Base-by-base conservation (phyloP, 2,329 filamentous ascomycete genomes). In the Fusarium pseudoanthophilum region DNA sequence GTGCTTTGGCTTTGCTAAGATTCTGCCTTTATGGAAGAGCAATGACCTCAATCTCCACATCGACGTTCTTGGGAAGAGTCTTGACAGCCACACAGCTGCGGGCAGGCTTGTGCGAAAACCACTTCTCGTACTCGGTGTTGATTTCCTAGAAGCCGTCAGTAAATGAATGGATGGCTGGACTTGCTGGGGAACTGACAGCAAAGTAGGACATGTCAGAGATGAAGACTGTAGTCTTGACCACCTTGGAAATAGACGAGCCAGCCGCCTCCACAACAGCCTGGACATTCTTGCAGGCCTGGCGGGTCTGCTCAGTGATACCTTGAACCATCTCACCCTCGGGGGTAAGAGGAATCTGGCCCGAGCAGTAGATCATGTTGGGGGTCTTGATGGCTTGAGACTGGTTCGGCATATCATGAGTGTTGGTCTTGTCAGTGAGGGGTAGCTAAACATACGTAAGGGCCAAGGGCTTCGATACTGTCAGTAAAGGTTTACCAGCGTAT, bases 171-270 rank as follows among this genome's bases (percentile, higher is more conserved):
- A 26, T 7, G 5, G 18, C 13, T 26, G 13, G 3, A 7, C 24
- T 26, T 30, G 11, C 10, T 39, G 36, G 1, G 15, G 21, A 8
- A 80, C 86, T 75, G 79, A 88, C 87, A 56, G 89, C 91, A 80
- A 98, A 98, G 84, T 96, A 88, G 72, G 88, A 89, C 95, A 98
- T 98, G 83, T 97, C 93, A 57, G 92, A 92, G 71, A 98, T 85
- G 88, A 98, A 98, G 80, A 97, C 92, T 81, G 91, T 94, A 78
- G 95, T 93, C 89, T 98, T 97, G 85, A 98, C 93, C 52, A 97
- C 92, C 83, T 91, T 93, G 73, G 89, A 84, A 67, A 98, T 88
- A 59, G 88, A 90, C 28, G 93, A 95, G 60, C 93, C 94, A 30
- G 95, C 94, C 77, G 92, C 94, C 69, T 91, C 89, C 58, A 98